A percentile compares a stretch with the other conserved stretches of the same genome.
These are phyloP conservation scores for Cubamyces sp. DNA, from an alignment of 768 basidiomycete species.

Conservation along the genomic window DNA sequence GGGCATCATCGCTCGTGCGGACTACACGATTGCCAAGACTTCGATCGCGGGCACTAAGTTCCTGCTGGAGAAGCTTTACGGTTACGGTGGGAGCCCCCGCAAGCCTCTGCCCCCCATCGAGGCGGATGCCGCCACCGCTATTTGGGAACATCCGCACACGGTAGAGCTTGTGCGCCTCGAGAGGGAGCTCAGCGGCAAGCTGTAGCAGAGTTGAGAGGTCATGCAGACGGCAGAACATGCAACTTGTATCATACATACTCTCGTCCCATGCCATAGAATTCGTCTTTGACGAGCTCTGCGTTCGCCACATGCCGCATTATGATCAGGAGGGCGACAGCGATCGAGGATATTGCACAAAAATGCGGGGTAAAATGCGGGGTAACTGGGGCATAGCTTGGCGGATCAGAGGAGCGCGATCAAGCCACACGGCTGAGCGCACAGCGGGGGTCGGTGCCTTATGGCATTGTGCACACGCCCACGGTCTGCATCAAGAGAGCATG, in stretches of 20 bases:
- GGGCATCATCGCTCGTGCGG: constrained; percentile 78
- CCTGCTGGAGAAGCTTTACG: constrained; percentile 70
- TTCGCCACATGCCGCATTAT: not conserved
- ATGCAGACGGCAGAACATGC: not conserved
- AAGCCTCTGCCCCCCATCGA: constrained; percentile 75
- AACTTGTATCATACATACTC: constrained; percentile 14
- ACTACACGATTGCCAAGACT: constrained; percentile 76
- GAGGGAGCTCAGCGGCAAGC: constrained; percentile 52
- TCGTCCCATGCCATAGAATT: not conserved
- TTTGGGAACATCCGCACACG: constrained; percentile 77
- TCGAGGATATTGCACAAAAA: constrained; percentile 4
- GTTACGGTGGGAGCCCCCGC: constrained; percentile 79
- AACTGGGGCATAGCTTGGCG: not conserved
- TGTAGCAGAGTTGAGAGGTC: not conserved
- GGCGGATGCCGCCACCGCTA: constrained; percentile 52
- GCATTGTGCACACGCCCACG: not conserved
- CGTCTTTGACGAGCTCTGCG: not conserved
- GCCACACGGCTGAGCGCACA: not conserved
- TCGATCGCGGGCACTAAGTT: constrained; percentile 87
- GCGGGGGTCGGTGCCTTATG: constrained; percentile 1
- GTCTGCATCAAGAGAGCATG: not conserved
- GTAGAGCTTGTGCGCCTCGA: constrained; percentile 67
- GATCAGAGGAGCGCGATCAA: constrained; percentile 17
- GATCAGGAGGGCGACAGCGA: not conserved
- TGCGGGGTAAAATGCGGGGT: constrained; percentile 16